Evolutionary conservation across 108 stramenopile genomes (phyloP).

Genomic region (Pelagomonas calceolata): DNA sequence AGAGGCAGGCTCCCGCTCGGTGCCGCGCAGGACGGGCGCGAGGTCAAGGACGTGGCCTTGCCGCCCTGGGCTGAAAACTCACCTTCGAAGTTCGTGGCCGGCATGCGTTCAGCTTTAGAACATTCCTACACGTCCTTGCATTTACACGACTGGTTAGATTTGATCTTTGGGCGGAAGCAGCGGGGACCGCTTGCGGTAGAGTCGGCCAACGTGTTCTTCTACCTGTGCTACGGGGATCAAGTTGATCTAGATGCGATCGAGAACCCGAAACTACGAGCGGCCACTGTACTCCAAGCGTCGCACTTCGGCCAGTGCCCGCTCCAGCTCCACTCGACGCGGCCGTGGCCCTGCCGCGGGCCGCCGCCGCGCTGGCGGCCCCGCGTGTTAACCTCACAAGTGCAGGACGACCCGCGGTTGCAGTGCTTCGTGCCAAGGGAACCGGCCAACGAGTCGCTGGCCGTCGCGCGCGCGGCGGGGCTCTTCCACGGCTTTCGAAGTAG

Average conservation of each 20-base stretch:
- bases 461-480: too few relatives aligned
- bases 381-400: too few relatives aligned
- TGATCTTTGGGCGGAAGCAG: constrained; percentile 92
- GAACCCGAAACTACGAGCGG: constrained; percentile 66
- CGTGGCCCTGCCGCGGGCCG: too few relatives aligned
- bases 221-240: constrained; percentile 90
- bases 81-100: constrained; percentile 75
- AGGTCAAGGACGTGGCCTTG: constrained; percentile 71
- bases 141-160: constrained; percentile 86
- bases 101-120: constrained; percentile 82
- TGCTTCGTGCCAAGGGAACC: too few relatives aligned
- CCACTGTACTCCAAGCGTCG: constrained; percentile 81
- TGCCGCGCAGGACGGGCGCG: constrained; percentile 52
- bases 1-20: constrained; percentile 76
- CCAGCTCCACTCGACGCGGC: constrained; percentile 58
- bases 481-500: too few relatives aligned
- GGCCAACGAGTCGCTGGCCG: too few relatives aligned
- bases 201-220: constrained; percentile 86
- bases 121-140: constrained; percentile 76
- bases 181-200: constrained; percentile 63
- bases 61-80: constrained; percentile 91
- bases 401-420: too few relatives aligned
- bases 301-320: constrained; percentile 94
- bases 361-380: too few relatives aligned
- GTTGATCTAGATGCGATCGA: constrained; percentile 84